Evolutionary conservation across 2,329 filamentous ascomycete genomes (phyloP), one percentile per base, ranked within the genome.

Genomic region (Thermoascus crustaceus): DNA sequence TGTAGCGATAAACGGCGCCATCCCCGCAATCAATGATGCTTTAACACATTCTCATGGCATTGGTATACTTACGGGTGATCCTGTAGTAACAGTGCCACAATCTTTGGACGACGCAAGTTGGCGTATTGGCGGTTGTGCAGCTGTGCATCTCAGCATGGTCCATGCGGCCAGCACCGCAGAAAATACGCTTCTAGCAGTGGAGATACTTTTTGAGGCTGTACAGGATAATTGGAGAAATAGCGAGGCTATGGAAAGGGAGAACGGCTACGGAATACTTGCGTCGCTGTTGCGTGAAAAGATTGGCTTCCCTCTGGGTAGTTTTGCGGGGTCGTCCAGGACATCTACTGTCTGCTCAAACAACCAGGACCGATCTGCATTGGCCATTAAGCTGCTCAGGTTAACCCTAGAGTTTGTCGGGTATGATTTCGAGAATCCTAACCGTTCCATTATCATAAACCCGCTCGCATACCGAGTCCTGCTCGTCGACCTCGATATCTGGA

Each of bases 181-280:
- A 32, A 79, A 80, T 29, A 78, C 88, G 18, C 65, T 88, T 7
- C 75, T 84, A 35, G 80, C 88, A 1, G 78, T 93, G 2, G 79
- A 93, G 50, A 82, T 93, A 50, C 69, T 94, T 17, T 87, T 95
- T 43, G 78, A 84, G 45, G 85, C 85, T 41, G 83, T 95, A 32
- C 82, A 84, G 46, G 82, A 84, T 44, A 96, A 84, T 55, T 98
- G 93, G 91, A 77, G 91, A 44, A 96, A 96, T 47, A 96, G 91
- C 47, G 93, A 98, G 57, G 88, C 91, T 17, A 95, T 98, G 83
- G 91, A 98, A 59, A 80, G 85, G 50, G 87, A 94, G 40, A 91
- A 93, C 47, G 93, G 89, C 0, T 98, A 95, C 55, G 82, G 85
- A 17, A 84, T 96, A 22, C 66, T 98, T 33, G 83, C 83, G 25